Conservation (phyloP, 192 early-diverging fungal species). For the Nowakowskiella sp. region DNA sequence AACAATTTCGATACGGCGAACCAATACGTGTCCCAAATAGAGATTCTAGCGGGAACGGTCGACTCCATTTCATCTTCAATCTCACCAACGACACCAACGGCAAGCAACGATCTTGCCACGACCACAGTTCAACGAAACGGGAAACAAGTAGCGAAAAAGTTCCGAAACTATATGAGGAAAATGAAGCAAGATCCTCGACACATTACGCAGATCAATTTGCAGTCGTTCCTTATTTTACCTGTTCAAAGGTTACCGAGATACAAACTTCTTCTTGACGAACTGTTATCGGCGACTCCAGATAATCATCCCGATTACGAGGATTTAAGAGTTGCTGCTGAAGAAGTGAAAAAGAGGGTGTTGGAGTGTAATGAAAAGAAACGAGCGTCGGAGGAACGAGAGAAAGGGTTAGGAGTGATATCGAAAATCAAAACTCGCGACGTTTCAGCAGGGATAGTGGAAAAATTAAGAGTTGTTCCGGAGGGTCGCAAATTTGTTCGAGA, state of each 20-base stretch:
- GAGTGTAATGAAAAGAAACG: constrained; percentile 84
- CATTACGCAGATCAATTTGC: constrained; percentile 67
- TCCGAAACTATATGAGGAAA: constrained; percentile 35
- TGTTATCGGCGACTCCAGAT: constrained; percentile 67
- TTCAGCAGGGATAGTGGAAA: neutral
- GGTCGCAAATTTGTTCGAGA: neutral
- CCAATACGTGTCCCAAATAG: constrained; percentile 43
- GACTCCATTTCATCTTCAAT: constrained; percentile 8
- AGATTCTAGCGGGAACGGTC: constrained; percentile 9
- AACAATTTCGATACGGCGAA: constrained; percentile 77
- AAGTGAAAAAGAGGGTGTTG: constrained; percentile 58
- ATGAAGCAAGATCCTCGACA: constrained; percentile 49
- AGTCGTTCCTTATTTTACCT: constrained; percentile 80
- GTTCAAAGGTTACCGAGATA: constrained; percentile 94
- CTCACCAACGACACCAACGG: constrained; percentile 2
- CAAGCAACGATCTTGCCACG: constrained; percentile 4
- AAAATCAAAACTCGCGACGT: neutral
- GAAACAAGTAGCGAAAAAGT: constrained; percentile 24
- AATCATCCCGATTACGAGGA: constrained; percentile 71
- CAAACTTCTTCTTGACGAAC: constrained; percentile 74
- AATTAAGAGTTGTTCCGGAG: neutral
- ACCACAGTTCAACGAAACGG: constrained; percentile 23
- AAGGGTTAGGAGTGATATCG: constrained; percentile 17
- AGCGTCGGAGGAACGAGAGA: constrained; percentile 45
- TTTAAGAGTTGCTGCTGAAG: constrained; percentile 54